phyloP scores from a whole-genome alignment of 176 grass and related monocot genomes.

The Guadua angustifolia region DNA sequence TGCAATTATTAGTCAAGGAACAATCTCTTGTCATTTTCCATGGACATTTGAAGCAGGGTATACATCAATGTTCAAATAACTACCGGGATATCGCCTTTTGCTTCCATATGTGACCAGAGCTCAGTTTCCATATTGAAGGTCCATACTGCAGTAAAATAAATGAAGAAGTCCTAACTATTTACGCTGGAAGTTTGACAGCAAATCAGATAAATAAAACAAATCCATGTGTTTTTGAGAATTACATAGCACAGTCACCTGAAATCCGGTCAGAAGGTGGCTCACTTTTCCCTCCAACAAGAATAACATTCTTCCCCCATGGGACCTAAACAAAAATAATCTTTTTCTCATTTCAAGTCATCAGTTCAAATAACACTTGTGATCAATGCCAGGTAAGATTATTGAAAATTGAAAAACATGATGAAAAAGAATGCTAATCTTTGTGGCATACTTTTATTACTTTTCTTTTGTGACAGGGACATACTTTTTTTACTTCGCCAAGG shows the following conservation, averaged over 20 bases:
- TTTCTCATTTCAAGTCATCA: background rate
- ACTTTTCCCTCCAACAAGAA: conserved; percentile 93
- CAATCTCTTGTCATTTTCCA: conserved; percentile 12
- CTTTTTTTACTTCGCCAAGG: background rate
- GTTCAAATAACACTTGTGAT: background rate
- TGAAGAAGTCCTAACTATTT: conserved; percentile 42
- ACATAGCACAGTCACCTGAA: conserved; percentile 61
- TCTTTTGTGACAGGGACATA: no score
- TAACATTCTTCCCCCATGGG: conserved; percentile 85
- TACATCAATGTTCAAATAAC: conserved; percentile 40
- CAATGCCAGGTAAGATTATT: background rate
- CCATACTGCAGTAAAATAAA: conserved; percentile 77
- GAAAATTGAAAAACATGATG: background rate
- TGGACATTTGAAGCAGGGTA: background rate
- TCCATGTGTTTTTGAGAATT: background rate
- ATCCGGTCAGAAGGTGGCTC: conserved; percentile 78
- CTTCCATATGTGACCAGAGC: conserved; percentile 78
- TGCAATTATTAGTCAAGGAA: conserved; percentile 51
- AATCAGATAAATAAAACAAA: conserved; percentile 39
- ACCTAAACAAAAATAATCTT: conserved; percentile 49
- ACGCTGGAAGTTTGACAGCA: conserved; percentile 40
- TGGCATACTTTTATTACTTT: background rate
- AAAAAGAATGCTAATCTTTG: background rate
- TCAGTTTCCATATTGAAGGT: conserved; percentile 81
- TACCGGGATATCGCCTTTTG: conserved; percentile 92